Conservation (phyloP, 1,284 basidiomycete genomes). For the Trichosporon ovoides region DNA sequence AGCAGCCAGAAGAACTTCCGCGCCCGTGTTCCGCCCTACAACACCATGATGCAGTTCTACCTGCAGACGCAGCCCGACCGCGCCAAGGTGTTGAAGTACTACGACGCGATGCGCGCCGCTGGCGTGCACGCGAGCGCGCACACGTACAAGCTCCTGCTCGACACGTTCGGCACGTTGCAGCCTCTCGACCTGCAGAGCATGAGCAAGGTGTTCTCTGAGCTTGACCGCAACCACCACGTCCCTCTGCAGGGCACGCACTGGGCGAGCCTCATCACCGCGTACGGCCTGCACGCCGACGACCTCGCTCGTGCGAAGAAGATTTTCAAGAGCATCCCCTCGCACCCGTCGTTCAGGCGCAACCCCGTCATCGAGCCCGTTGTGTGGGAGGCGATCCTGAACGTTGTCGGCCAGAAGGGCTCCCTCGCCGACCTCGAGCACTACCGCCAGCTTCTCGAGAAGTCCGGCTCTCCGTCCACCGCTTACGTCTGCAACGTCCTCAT, state of each 20-base stretch:
- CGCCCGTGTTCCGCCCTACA: slow-evolving; percentile 85
- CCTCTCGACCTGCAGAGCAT: slow-evolving; percentile 73
- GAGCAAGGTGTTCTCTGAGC: slow-evolving; percentile 64
- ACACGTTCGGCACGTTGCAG: slow-evolving; percentile 80
- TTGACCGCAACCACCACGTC: slow-evolving; percentile 56
- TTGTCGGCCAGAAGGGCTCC: slow-evolving; percentile 71
- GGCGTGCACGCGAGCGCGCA: slow-evolving; percentile 72
- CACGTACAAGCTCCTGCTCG: slow-evolving; percentile 92
- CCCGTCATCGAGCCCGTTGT: slow-evolving; percentile 71
- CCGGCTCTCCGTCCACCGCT: slow-evolving; percentile 80
- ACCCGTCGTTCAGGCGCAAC: slow-evolving; percentile 39
- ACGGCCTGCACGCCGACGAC: slow-evolving; percentile 75
- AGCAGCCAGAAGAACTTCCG: slow-evolving; percentile 64
- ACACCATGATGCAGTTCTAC: slow-evolving; percentile 98
- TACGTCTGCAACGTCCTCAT: slow-evolving; percentile 94
- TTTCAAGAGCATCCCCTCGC: slow-evolving; percentile 71
- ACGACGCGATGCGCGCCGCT: slow-evolving; percentile 61
- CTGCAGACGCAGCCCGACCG: slow-evolving; percentile 83
- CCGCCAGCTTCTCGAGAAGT: slow-evolving; percentile 58
- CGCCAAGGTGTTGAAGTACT: slow-evolving; percentile 69
- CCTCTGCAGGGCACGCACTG: slow-evolving; percentile 79
- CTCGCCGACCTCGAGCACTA: slow-evolving; percentile 73
- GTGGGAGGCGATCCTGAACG: slow-evolving; percentile 87
- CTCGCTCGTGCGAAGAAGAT: slow-evolving; percentile 67
- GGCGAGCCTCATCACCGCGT: slow-evolving; percentile 85